These are phyloP conservation scores for Boletus rubescentipes DNA, from an alignment of 768 basidiomycete genomes.

Conservation along the genomic window DNA sequence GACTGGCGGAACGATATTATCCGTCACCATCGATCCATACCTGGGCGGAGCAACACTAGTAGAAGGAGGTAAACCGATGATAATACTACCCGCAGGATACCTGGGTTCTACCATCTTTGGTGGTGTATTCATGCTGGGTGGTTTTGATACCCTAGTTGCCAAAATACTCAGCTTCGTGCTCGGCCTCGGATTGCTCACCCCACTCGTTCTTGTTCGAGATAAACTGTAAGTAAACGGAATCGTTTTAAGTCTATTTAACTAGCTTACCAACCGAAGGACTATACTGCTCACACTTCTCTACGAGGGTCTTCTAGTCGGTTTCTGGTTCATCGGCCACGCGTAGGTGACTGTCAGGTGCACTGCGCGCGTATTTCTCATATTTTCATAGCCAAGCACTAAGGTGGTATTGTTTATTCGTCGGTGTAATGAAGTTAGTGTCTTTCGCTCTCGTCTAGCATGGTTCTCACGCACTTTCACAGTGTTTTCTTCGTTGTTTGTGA, in stretches of 20 bases:
- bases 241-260: neutral
- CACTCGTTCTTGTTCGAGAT: constrained; percentile 82
- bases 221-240: constrained; percentile 64
- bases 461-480: constrained; percentile 37
- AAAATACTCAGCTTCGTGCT: constrained; percentile 93
- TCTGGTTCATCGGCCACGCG: constrained; percentile 97
- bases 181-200: constrained; percentile 82
- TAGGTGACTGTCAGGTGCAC: constrained; percentile 36
- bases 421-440: constrained; percentile 74
- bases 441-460: constrained; percentile 6
- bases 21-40: constrained; percentile 83
- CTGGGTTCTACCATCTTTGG: constrained; percentile 81
- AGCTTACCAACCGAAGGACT: constrained; percentile 53
- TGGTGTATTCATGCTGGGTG: constrained; percentile 78
- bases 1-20: constrained; percentile 74
- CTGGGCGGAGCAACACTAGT: constrained; percentile 64
- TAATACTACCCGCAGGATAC: constrained; percentile 79
- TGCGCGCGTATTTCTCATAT: constrained; percentile 9
- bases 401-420: constrained; percentile 81
- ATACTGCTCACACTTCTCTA: constrained; percentile 79
- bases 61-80: constrained; percentile 69
- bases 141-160: constrained; percentile 86
- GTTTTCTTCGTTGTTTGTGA: constrained; percentile 85
- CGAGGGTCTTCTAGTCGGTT: constrained; percentile 84
- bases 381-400: constrained; percentile 66